A percentile compares a stretch with the other conserved stretches of the same genome.
Conservation (phyloP, 331 rosid species). For the Quercus phellos region DNA sequence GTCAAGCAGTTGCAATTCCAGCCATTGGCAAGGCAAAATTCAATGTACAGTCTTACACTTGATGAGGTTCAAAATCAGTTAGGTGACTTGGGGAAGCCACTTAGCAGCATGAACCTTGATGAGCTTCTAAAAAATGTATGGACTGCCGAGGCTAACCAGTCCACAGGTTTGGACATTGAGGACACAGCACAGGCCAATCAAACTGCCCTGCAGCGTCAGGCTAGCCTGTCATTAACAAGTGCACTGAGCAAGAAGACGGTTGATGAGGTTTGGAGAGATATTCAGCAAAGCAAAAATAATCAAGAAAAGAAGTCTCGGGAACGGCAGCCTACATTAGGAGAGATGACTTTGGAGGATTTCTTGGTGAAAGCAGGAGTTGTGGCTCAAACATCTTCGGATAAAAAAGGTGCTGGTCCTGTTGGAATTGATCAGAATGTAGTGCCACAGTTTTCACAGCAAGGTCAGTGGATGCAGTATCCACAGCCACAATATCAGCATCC, state of each 20-base stretch:
- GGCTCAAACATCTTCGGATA: slow-evolving; percentile 41
- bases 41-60: slow-evolving; percentile 76
- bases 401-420: slow-evolving; percentile 30
- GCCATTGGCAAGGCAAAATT: slow-evolving; percentile 54
- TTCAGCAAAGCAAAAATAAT: slow-evolving; percentile 53
- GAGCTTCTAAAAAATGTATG: slow-evolving; percentile 85
- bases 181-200: slow-evolving; percentile 40
- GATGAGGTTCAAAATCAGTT: slow-evolving; percentile 89
- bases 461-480: slow-evolving; percentile 66
- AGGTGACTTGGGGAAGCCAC: slow-evolving; percentile 86
- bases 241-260: slow-evolving; percentile 80
- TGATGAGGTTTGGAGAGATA: slow-evolving; percentile 93
- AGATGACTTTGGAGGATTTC: slow-evolving; percentile 95
- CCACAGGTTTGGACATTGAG: slow-evolving; percentile 37
- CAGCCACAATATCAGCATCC: slow-evolving; percentile 64
- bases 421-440: slow-evolving; percentile 42
- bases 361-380: slow-evolving; percentile 85
- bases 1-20: slow-evolving; percentile 57
- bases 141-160: slow-evolving; percentile 71
- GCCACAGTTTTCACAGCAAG: slow-evolving; percentile 49
- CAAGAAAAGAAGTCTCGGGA: slow-evolving; percentile 50
- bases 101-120: slow-evolving; percentile 87
- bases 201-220: slow-evolving; percentile 52
- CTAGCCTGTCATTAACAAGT: slow-evolving; percentile 57
- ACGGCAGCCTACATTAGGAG: slow-evolving; percentile 72